These are phyloP conservation scores for Ceratocystis harringtonii DNA, from an alignment of 2,329 filamentous ascomycete species.

Conservation along the genomic window DNA sequence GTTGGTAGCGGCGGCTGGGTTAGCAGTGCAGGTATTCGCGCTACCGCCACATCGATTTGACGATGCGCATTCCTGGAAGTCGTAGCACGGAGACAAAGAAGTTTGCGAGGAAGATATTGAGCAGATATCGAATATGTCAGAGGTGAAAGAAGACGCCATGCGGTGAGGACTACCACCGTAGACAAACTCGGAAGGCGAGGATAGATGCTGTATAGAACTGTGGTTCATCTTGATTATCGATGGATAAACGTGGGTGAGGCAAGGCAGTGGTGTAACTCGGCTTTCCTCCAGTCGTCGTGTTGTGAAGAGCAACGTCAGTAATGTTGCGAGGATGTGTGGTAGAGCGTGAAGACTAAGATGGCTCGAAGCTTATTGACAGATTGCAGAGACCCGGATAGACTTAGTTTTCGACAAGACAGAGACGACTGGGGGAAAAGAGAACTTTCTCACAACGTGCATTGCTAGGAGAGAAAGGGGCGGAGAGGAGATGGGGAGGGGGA, in stretches of 20 bases:
- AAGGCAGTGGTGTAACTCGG: slow-evolving; percentile 23
- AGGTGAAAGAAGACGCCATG: slow-evolving; percentile 9
- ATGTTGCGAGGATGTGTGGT: not conserved
- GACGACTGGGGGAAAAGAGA: slow-evolving; percentile 12
- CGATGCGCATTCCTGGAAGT: slow-evolving; percentile 60
- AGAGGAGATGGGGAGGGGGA: not conserved
- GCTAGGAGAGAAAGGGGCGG: not conserved
- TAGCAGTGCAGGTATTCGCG: not conserved
- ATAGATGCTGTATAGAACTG: slow-evolving; percentile 27
- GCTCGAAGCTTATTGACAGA: not conserved
- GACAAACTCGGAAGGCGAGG: slow-evolving; percentile 36
- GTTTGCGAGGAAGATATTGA: slow-evolving; percentile 51
- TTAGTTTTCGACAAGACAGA: slow-evolving; percentile 6
- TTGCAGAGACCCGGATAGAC: not conserved
- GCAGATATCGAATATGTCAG: slow-evolving; percentile 5
- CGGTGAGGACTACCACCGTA: slow-evolving; percentile 20
- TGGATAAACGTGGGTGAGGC: slow-evolving; percentile 21
- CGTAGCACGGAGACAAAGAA: slow-evolving; percentile 60
- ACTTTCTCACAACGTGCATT: slow-evolving; percentile 13
- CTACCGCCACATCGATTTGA: not conserved
- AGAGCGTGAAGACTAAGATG: not conserved
- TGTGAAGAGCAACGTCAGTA: slow-evolving; percentile 4
- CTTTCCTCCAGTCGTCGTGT: slow-evolving; percentile 40
- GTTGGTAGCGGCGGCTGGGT: not conserved
- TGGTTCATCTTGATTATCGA: slow-evolving; percentile 38